phyloP scores from a whole-genome alignment of 2,329 filamentous ascomycete species.

The Colletotrichum salicis region DNA sequence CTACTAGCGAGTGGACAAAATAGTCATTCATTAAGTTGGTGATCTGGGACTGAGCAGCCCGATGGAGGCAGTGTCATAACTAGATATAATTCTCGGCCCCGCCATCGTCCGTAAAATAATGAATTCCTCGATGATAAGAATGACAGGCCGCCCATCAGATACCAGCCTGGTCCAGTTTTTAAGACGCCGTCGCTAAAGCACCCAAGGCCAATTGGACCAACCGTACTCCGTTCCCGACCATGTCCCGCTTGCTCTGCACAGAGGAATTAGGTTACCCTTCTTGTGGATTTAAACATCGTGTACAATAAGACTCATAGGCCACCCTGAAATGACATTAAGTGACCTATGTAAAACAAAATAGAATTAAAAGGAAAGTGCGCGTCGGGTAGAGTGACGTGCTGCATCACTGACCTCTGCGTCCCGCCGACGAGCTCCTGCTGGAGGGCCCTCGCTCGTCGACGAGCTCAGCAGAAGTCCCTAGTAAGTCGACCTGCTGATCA shows the following conservation, averaged over 20 bases:
- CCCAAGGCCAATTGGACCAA: neutral
- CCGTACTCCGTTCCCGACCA: slow-evolving; percentile 24
- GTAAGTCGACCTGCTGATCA: slow-evolving; percentile 54
- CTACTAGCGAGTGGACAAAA: neutral
- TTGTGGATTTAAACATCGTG: slow-evolving; percentile 23
- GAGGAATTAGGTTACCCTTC: neutral
- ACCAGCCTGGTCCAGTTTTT: slow-evolving; percentile 31
- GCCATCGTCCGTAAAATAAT: neutral
- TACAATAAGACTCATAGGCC: neutral
- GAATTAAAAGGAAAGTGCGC: neutral
- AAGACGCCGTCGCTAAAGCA: slow-evolving; percentile 33
- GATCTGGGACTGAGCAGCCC: slow-evolving; percentile 2
- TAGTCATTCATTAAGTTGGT: slow-evolving; percentile 3
- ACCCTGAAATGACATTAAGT: neutral
- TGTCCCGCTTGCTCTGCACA: neutral
- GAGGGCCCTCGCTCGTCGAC: slow-evolving; percentile 52
- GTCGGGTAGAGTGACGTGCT: neutral
- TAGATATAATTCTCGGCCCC: slow-evolving; percentile 13
- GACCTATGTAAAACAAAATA: neutral
- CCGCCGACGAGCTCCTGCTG: slow-evolving; percentile 28
- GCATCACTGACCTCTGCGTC: slow-evolving; percentile 17
- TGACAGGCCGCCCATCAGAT: slow-evolving; percentile 6
- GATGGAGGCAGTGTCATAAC: slow-evolving; percentile 3
- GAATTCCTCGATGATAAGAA: neutral
- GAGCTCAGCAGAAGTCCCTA: slow-evolving; percentile 67